Conservation (phyloP, 805 yeast genomes). For the Jamesozyma rosinii region DNA sequence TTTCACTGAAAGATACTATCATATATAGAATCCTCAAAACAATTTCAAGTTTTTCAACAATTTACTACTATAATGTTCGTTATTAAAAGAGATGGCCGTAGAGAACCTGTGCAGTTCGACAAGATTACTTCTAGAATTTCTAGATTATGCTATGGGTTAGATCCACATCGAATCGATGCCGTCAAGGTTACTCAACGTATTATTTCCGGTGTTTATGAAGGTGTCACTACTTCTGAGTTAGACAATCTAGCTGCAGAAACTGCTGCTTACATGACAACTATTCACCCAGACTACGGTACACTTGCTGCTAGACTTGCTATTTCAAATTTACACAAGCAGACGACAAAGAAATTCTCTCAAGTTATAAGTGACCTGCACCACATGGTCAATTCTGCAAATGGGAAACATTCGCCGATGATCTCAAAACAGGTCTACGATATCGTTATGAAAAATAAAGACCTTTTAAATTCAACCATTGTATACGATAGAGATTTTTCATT, state of each 20-base stretch:
- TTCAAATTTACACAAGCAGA: slow-evolving; percentile 83
- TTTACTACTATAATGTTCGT: too few species aligned
- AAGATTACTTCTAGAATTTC: slow-evolving; percentile 90
- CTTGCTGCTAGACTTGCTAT: slow-evolving; percentile 92
- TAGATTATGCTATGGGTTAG: slow-evolving; percentile 86
- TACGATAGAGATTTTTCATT: slow-evolving; percentile 65
- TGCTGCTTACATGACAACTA: slow-evolving; percentile 89
- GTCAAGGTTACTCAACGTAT: slow-evolving; percentile 87
- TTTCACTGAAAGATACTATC: too few species aligned
- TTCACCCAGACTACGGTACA: slow-evolving; percentile 93
- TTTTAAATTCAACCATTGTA: slow-evolving; percentile 59
- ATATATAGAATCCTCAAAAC: too few species aligned
- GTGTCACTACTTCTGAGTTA: slow-evolving; percentile 79
- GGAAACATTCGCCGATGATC: slow-evolving; percentile 43
- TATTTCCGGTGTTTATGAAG: slow-evolving; percentile 72
- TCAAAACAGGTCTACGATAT: slow-evolving; percentile 52
- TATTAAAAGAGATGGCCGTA: slow-evolving; percentile 82
- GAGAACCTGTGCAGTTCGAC: slow-evolving; percentile 88
- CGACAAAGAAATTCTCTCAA: slow-evolving; percentile 68
- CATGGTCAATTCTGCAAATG: slow-evolving; percentile 70
- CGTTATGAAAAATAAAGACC: slow-evolving; percentile 52
- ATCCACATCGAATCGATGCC: slow-evolving; percentile 78
- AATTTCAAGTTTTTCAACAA: too few species aligned
- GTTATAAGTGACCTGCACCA: slow-evolving; percentile 59
- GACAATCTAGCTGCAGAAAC: slow-evolving; percentile 84